Base-by-base conservation (phyloP, 306 rosid species). In the Pterocarpus macrocarpus region DNA sequence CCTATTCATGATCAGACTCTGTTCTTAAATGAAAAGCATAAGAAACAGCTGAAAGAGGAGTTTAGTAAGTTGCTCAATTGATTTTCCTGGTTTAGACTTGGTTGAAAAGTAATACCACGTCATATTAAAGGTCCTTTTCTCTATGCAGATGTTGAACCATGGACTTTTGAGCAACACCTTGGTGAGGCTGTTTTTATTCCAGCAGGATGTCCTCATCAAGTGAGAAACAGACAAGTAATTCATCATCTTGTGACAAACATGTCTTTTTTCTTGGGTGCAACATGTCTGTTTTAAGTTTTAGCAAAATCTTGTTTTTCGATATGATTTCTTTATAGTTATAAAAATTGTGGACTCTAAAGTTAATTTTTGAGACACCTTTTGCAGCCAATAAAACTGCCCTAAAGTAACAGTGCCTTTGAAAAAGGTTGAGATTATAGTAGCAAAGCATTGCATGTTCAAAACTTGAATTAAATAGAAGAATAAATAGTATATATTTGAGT, bases 161-260 rank as follows among this genome's bases (percentile, higher is more conserved):
- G 97, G 97, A 92, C 93, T 71, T 92, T 92, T 77, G 91, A 86
- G 77, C 97, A 92, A 81, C 77, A 81, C 80, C 90, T 90, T 81
- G 94, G 94, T 45, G 97, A 92, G 85, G 94, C 94, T 57, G 93
- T 92, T 78, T 86, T 92, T 45, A 88, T 92, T 86, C 94, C 94
- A 4, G 89, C 94, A 10, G 94, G 94, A 69, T 90, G 94, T 80
- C 97, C 97, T 69, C 94, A 92, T 80, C 97, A 92, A 90, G 97
- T 92, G 77, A 82, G 97, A 81, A 92, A 92, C 80, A 85, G 88
- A 89, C 90, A 89, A 67, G 94, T 89, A 86, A 75, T 71, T 53
- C 43, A 76, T 65, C 78, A n/a, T 64, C 75, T 44, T 41, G 36
- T 82, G 65, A 64, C 65, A 14, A 67, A 34, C 79, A 4, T 85